Base-by-base conservation (phyloP, 140 eudicot species). In the Cichorium intybus region DNA sequence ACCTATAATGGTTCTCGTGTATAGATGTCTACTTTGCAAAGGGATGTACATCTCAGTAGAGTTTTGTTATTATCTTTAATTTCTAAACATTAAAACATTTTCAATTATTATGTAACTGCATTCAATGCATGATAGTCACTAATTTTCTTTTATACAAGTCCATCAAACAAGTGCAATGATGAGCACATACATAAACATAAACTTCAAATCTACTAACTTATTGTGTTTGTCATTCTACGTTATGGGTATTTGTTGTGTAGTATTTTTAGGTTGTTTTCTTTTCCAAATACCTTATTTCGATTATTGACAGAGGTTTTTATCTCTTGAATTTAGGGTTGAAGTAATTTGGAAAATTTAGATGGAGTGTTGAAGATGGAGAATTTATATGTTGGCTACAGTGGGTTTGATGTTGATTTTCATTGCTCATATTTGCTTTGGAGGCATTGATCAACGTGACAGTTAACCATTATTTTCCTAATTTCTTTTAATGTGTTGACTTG, bases 371-470 rank as follows among this genome's bases (percentile, higher is more conserved):
- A 68, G 54, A 70, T 74, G 76, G 79, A 62, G 51, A 59, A 24
- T 64, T 22, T 66, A 10, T 56, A 56, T 64, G 63, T 4, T 62
- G 63, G 56, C 50, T 75, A 41, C 78, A 18, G 49, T 79, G 21
- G 72, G 78, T 24, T 73, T 87, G 62, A 68, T 79, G 68, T 51
- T 70, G 10, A 52, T 73, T 57, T 70, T 79, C 17, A 72, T 54
- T 37, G 47, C 82, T 75, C 82, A 68, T 15, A 43, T 63, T 59
- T 73, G 83, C 77, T 37, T 50, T 31, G 91, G 84, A 50, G 53
- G 57, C 18, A 91, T 96, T 7, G 91, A 87, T 68, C 87, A 76
- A 70, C 80, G 87, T 45, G 97, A 91, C 60, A 83, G 97, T 91
- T 85, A 74, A 75, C 11, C 50, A 7, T n/a, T n/a, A n/a, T n/a